Base-by-base conservation (phyloP, 2,329 filamentous ascomycete species). In the Nectriaceae sp. region DNA sequence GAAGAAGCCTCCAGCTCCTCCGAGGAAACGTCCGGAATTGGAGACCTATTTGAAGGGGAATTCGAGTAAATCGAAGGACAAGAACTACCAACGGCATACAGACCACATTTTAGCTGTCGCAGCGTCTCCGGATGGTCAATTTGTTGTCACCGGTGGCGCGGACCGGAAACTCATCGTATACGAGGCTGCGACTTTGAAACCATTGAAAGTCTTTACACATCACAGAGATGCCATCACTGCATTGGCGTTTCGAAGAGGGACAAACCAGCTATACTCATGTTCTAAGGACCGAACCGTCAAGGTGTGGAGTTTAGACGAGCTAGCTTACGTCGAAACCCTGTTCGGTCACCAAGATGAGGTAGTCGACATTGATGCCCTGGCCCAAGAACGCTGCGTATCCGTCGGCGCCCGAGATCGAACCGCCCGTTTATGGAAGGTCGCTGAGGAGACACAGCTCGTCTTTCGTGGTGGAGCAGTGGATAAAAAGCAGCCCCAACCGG, bases 331-430 rank as follows among this genome's bases (percentile, higher is more conserved):
- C 22, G 94, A 99, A 70, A 97, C 93, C 0, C 78, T 99, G 0
- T 97, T 97, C 65, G 94, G 94, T 38, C 94, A 99, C 71, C 93
- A 97, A 66, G 93, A 97, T 66, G 81, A 89, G 55, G 88, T 97
- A 4, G 79, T 93, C 31, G 89, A 91, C 63, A 83, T 99, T 46
- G 88, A 89, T 55, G 87, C 90, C 19, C 79, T 96, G 53, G 85
- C 87, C 2, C 85, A 91, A 59, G 94, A 97, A 69, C 86, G 90
- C 41, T 97, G 94, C 66, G 80, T 97, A 50, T 94, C 87, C 53
- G 94, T 96, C 16, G 94, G 94, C 46, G 88, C 90, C 5, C 81
- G 94, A 56, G 94, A 99, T 68, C 85, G 93, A 48, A 97, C 92
- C 2, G 94, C 93, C 33, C 81, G 94, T 49, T 73, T 96, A 59